These are phyloP conservation scores for Starmerella stellata DNA, from an alignment of 805 yeast species.

Conservation along the genomic window DNA sequence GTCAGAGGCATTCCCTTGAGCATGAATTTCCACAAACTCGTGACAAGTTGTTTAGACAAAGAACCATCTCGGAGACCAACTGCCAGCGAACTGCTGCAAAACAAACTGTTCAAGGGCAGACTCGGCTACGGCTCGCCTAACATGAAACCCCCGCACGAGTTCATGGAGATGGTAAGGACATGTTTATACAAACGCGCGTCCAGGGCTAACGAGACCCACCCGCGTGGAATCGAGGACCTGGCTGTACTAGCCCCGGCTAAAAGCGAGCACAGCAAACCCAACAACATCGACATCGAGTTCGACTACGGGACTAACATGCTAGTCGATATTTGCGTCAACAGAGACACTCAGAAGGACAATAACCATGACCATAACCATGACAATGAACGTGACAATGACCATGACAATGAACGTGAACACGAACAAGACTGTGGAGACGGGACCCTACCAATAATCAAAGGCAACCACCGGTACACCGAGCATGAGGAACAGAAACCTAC, in stretches of 20 bases:
- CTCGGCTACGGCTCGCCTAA: conserved; percentile 11
- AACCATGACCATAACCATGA: no score
- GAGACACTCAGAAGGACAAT: no score
- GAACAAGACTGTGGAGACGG: no score
- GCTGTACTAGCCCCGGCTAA: not conserved
- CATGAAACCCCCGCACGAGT: conserved; percentile 5
- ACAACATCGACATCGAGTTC: not conserved
- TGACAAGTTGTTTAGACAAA: conserved; percentile 45
- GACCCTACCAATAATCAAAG: no score
- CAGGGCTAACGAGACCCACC: not conserved
- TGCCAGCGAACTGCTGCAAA: conserved; percentile 37
- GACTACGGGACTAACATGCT: not conserved
- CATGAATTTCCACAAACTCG: conserved; percentile 34
- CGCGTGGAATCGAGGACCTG: not conserved
- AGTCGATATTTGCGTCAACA: no score
- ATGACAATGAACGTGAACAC: no score
- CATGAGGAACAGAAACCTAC: no score
- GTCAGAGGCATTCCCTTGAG: conserved; percentile 3
- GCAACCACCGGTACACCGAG: no score
- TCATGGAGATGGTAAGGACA: conserved; percentile 6
- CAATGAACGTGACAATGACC: no score
- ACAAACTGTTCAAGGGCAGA: not conserved
- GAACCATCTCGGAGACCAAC: conserved; percentile 49
- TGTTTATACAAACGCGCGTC: not conserved
- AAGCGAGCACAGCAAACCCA: not conserved